Base-by-base conservation (phyloP, 2,329 filamentous ascomycete species). In the Diaporthe australafricana region DNA sequence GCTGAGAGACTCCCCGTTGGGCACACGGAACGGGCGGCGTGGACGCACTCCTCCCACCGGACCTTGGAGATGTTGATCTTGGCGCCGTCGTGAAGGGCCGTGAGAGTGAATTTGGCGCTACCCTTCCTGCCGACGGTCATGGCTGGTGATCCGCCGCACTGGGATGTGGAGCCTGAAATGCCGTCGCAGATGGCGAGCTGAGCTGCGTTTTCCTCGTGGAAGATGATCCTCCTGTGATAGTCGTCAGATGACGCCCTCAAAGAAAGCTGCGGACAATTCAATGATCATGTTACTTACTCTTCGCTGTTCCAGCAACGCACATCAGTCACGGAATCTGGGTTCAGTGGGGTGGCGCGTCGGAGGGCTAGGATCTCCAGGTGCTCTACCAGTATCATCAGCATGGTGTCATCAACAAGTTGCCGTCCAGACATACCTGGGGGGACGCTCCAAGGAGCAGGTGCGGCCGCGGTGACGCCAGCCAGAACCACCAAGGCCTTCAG, bases 101-200 rank as follows among this genome's bases (percentile, higher is more conserved):
- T 82, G 20, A 89, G 81, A 3, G 77, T 81, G 78, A 90, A 89
- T 72, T 82, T 77, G 9, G 85, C 87, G 12, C 83, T 86, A 12
- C 86, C 86, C 8, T 82, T 84, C 57, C 80, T 76, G 50, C 87
- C 87, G 0, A 78, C 79, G 5, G 87, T 89, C 20, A 78, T 80
- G n/a, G 79, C 71, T 1, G 84, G 85, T 14, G 78, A 74, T 25
- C 85, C 86, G 11, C 80, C 80, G 76, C 87, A 88, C 48, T 45
- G 60, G 63, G 81, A 78, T 66, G 85, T 84, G 16, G 80, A 75
- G 20, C 84, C 85, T 0, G 85, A 82, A 72, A 88, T 87, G 70
- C 91, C 84, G 65, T 85, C 83, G 79, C 87, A 88, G 79, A 95
- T 81, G 0, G 91, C 90, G 38, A 90, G 89, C 75, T 87, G 84